A percentile compares a stretch with the other conserved stretches of the same genome.
These are phyloP conservation scores for Syncephalastrum racemosum DNA, from an alignment of 371 early-diverging fungal genomes.

Conservation along the genomic window DNA sequence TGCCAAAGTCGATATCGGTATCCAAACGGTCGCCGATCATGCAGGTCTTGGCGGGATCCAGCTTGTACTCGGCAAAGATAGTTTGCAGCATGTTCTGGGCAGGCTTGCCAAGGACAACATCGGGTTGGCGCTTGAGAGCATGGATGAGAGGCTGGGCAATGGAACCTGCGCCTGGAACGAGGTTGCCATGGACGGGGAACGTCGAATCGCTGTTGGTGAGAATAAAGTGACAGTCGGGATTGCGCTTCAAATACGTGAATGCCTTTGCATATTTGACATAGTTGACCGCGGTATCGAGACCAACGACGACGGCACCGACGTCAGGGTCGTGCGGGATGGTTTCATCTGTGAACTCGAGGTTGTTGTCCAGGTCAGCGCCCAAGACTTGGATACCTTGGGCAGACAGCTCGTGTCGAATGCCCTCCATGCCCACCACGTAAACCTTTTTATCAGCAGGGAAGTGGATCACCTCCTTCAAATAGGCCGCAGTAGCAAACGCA, in stretches of 20 bases:
- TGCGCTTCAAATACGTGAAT: constrained; percentile 72
- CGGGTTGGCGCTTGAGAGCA: constrained; percentile 74
- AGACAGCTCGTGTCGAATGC: constrained; percentile 85
- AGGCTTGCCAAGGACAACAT: constrained; percentile 90
- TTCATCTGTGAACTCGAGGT: constrained; percentile 32
- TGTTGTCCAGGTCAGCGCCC: constrained; percentile 57
- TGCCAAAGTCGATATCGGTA: constrained; percentile 96
- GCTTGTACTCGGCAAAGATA: constrained; percentile 75
- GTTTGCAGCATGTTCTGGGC: constrained; percentile 89
- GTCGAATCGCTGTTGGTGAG: constrained; percentile 94
- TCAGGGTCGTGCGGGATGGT: constrained; percentile 44
- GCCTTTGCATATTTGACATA: constrained; percentile 92
- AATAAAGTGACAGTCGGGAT: constrained; percentile 78
- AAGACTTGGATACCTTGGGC: constrained; percentile 67
- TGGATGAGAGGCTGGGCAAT: constrained; percentile 73
- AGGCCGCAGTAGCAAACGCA: constrained; percentile 93
- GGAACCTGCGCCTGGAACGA: constrained; percentile 89
- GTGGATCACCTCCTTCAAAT: constrained; percentile 76
- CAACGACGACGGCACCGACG: constrained; percentile 86
- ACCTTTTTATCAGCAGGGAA: constrained; percentile 86
- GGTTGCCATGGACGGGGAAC: constrained; percentile 75
- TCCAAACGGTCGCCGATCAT: constrained; percentile 98
- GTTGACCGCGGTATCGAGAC: constrained; percentile 86
- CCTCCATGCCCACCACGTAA: constrained; percentile 89
- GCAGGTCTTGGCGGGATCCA: constrained; percentile 80